Evolutionary conservation across 208 protist species (phyloP).

Genomic region (Crithidia mellificae): DNA sequence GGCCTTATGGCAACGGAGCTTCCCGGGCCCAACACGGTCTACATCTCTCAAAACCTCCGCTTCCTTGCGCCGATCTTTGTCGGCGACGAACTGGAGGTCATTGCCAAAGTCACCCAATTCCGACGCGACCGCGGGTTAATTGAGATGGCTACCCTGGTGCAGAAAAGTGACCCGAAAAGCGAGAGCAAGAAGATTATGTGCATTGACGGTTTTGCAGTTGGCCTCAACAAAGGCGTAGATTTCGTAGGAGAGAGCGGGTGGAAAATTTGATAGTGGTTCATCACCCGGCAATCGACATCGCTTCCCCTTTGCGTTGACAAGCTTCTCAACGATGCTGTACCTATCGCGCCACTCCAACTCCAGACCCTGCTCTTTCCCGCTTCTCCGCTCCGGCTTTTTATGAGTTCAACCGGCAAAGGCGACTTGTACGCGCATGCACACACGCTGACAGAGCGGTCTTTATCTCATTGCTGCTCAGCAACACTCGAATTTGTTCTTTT

Average conservation of each 20-base stretch:
- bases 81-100: slow-evolving; percentile 76
- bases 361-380: too few species aligned
- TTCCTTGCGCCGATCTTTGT: slow-evolving; percentile 82
- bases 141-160: slow-evolving; percentile 67
- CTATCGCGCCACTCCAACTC: too few species aligned
- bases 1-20: slow-evolving; percentile 80
- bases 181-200: slow-evolving; percentile 43
- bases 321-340: too few species aligned
- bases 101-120: slow-evolving; percentile 72
- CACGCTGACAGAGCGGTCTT: too few species aligned
- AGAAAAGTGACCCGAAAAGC: slow-evolving; percentile 52
- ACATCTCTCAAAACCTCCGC: slow-evolving; percentile 79
- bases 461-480: too few species aligned
- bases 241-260: slow-evolving; percentile 79
- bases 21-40: slow-evolving; percentile 84
- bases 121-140: slow-evolving; percentile 62
- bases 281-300: background rate
- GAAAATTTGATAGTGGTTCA: slow-evolving; percentile 22
- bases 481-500: too few species aligned
- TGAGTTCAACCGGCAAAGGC: too few species aligned
- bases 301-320: too few species aligned
- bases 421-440: too few species aligned
- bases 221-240: slow-evolving; percentile 68
- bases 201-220: slow-evolving; percentile 72
- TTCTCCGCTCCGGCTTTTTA: too few species aligned